Conservation (phyloP, 2,329 filamentous ascomycete species). For the Curvularia hawaiiensis region DNA sequence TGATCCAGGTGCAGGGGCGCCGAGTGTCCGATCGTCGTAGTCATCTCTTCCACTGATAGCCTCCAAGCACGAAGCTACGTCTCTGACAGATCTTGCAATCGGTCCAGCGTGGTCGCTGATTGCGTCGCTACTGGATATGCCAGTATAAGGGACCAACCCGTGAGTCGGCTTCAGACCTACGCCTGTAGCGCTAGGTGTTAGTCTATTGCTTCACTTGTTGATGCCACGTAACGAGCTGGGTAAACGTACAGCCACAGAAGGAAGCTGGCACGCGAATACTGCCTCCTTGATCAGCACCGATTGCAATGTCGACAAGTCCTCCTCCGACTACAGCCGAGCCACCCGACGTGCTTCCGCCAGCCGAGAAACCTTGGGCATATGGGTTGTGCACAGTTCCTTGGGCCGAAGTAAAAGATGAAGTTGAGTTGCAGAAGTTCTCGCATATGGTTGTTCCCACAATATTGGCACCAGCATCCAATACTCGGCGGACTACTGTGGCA, state of each 20-base stretch:
- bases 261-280: constrained; percentile 47
- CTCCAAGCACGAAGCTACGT: constrained; percentile 36
- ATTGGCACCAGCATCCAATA: constrained; percentile 57
- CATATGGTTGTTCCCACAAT: constrained; percentile 59
- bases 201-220: background rate
- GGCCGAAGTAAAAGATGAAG: constrained; percentile 55
- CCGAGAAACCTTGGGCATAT: constrained; percentile 51
- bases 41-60: constrained; percentile 39
- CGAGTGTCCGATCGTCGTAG: constrained; percentile 39
- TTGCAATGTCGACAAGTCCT: constrained; percentile 45
- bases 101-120: constrained; percentile 53
- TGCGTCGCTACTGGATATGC: constrained; percentile 45
- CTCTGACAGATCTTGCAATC: constrained; percentile 31
- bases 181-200: constrained; percentile 9
- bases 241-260: constrained; percentile 41
- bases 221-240: too few species aligned
- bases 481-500: constrained; percentile 59
- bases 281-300: constrained; percentile 50
- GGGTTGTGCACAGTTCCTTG: constrained; percentile 50
- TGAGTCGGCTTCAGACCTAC: constrained; percentile 53
- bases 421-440: constrained; percentile 60
- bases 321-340: constrained; percentile 51
- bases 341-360: constrained; percentile 56
- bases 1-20: constrained; percentile 32
- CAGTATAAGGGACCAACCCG: constrained; percentile 58